Percentiles rank a stretch among this genome's conserved stretches.
Evolutionary conservation across 2,329 filamentous ascomycete species (phyloP).

Genomic region (Cryphonectria carpinicola): DNA sequence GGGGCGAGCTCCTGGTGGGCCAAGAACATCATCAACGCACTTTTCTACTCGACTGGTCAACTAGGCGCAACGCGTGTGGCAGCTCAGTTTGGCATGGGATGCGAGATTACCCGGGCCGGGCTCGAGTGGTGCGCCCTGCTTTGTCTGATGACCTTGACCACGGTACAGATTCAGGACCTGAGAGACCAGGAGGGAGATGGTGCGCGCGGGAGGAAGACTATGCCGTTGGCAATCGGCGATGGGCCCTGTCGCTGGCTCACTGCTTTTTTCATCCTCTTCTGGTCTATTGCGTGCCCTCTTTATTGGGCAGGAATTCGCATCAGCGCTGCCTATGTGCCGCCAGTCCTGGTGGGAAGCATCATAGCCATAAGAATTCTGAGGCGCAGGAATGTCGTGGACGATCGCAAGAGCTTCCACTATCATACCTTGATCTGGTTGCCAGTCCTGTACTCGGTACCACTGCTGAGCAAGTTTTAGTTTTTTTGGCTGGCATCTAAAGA

Average conservation of each 20-base stretch:
- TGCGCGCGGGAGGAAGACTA: slow-evolving; percentile 28
- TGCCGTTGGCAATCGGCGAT: slow-evolving; percentile 30
- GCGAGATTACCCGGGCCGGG: neutral
- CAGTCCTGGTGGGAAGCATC: neutral
- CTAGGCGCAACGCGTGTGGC: slow-evolving; percentile 32
- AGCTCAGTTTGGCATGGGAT: neutral
- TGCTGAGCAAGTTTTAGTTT: neutral
- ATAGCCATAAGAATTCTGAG: neutral
- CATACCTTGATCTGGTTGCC: neutral
- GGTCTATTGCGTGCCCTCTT: slow-evolving; percentile 8
- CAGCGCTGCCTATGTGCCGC: neutral
- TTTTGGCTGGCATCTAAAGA: neutral
- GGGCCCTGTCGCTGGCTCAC: slow-evolving; percentile 11
- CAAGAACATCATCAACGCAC: slow-evolving; percentile 38
- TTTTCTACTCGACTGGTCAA: slow-evolving; percentile 37
- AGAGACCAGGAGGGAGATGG: slow-evolving; percentile 34
- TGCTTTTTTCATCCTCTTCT: neutral
- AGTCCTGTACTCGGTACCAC: neutral
- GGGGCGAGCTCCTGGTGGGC: slow-evolving; percentile 35
- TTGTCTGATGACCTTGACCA: slow-evolving; percentile 29
- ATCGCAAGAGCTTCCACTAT: neutral
- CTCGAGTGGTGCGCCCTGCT: slow-evolving; percentile 30
- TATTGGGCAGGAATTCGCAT: slow-evolving; percentile 4
- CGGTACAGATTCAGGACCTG: slow-evolving; percentile 35
- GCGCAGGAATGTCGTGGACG: neutral